Base-by-base conservation (phyloP, 2,329 filamentous ascomycete species). In the Scytalidium sp. region DNA sequence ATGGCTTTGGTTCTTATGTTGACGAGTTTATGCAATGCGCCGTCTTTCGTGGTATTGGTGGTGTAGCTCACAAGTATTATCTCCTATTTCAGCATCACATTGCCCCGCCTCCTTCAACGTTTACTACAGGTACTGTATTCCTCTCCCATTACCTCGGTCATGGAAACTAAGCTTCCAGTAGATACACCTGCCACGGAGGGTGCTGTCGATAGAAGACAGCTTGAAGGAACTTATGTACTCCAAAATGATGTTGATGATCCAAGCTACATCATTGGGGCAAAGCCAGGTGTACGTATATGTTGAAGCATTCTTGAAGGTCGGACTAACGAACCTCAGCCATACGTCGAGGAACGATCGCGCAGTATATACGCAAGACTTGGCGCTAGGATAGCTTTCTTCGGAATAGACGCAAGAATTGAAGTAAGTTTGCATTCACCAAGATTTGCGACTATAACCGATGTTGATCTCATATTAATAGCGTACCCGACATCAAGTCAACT, bases 81-180 rank as follows among this genome's bases (percentile, higher is more conserved):
- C 82, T 97, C 80, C 80, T 99, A 9, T 99, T 99, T 70, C 94
- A 99, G 71, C 94, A 99, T 60, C 93, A 97, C 62, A 73, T 95
- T 45, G 82, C 92, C 11, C 93, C 93, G 1, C 91, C 93, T 0
- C 75, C 80, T 54, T 92, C 88, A 23, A 96, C 92, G 1, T 97
- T 86, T 66, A 96, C 90, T 2, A 89, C 89, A 1, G 87, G 88
- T 76, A 80, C 32, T 74, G 69, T 67, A 56, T 49, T 67, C 56
- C 21, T 36, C 22, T 36, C 19, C 36, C 5, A n/a, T 40, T 47
- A 23, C 13, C 58, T 25, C 64, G 10, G 9, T 11, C 32, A 46
- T n/a, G 13, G 13, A 7, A 47, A 43, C 52, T 60, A 46, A 64
- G 9, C 27, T 13, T 32, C 23, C 19, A 25, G n/a, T 27, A 64